Evolutionary conservation across 1,139 yeast genomes (phyloP).

Genomic region (Geotrichum macrosporum): DNA sequence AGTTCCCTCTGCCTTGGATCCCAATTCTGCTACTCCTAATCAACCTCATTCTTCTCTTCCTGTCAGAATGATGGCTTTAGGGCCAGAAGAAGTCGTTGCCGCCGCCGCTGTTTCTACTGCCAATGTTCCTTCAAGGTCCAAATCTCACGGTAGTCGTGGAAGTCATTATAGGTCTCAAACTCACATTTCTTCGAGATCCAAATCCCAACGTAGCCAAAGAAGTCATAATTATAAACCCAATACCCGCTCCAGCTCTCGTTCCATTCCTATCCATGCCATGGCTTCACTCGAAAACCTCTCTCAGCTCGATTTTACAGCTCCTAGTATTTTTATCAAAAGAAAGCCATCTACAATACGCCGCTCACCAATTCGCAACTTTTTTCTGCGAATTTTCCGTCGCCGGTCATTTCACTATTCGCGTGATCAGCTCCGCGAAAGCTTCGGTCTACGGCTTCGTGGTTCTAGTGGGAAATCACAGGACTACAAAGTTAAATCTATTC

Average conservation of each 20-base stretch:
- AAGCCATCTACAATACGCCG: not conserved
- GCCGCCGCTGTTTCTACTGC: slow-evolving; percentile 13
- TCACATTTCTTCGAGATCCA: too few species aligned
- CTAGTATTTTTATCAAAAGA: not conserved
- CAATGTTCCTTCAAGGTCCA: not conserved
- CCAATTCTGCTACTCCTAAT: too few species aligned
- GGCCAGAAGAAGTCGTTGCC: slow-evolving; percentile 7
- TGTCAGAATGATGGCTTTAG: slow-evolving; percentile 5
- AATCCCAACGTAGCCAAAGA: not conserved
- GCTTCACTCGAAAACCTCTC: slow-evolving; percentile 8
- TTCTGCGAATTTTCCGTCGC: slow-evolving; percentile 9
- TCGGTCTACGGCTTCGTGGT: not conserved
- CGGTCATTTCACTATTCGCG: slow-evolving; percentile 1
- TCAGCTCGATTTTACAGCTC: slow-evolving; percentile 2
- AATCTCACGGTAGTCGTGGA: too few species aligned
- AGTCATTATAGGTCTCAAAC: not conserved
- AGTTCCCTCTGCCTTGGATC: too few species aligned
- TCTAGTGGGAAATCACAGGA: slow-evolving; percentile 5
- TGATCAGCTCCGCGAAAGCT: not conserved
- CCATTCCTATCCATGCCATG: not conserved
- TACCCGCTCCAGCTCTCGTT: not conserved
- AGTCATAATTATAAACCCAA: not conserved
- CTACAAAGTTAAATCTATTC: slow-evolving; percentile 9
- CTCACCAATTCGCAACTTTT: slow-evolving; percentile 8
- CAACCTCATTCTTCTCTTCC: slow-evolving; percentile 14